Evolutionary conservation across 768 basidiomycete genomes (phyloP), one percentile per base, ranked within the genome.

Genomic region (Tylopilus rubrobrunneus): DNA sequence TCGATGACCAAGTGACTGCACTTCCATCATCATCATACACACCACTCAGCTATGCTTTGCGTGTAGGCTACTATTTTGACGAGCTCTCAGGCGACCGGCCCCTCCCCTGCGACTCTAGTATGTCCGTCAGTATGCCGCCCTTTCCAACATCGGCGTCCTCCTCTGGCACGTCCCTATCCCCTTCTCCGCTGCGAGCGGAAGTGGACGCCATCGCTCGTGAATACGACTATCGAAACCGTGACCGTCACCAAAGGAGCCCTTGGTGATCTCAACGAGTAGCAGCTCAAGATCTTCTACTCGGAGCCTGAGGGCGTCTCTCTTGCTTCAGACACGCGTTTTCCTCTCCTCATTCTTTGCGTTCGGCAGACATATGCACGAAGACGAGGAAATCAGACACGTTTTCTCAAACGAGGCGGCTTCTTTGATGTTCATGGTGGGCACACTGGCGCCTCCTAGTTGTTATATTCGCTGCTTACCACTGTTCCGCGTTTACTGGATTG

Each of bases 371-470:
- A 80, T 98, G 77, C 95, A 97, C 62, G 92, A 97, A 69, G 94
- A 97, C 62, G 94, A 98, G 64, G 94, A 98, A 71, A 96, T 95
- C 64, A 78, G 94, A 8, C 98, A 90, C 5, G 5, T 25, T 25
- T 95, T 61, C 77, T 92, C 39, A 76, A 79, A 1, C 95, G 95
- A n/a, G 84, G 82, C 36, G 94, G 92, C 0, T 98, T 84, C 77
- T 98, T 97, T 66, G 95, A 98, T 61, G 82, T 98, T 39, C 80
- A 93, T 54, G 90, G 90, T 90, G 59, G 51, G 83, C 62, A 10
- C 9, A 14, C 34, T 31, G 31, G 14, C 12, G 9, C 8, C 31
- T 31, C 31, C 31, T 31, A 31, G 31, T 31, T 5, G 31, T 15
- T 34, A 12, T 34, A 34, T 15, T 34, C 14, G 14, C 14, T 34